Conservation (phyloP, 2,329 filamentous ascomycete genomes). For the Aspergillus ustus region DNA sequence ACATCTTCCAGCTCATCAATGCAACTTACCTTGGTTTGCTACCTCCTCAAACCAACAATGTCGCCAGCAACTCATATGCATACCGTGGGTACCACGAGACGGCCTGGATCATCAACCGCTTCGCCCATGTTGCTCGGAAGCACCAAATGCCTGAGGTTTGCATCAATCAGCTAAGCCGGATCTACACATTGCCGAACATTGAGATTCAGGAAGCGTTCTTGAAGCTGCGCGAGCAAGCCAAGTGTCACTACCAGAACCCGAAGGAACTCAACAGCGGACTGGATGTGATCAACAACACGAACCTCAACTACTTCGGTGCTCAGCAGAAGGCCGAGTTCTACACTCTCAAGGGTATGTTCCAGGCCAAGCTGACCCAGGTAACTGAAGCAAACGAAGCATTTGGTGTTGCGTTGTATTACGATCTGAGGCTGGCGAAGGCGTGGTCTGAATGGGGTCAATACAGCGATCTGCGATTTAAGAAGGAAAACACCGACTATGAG, state of each 20-base stretch:
- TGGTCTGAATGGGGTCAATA: slow-evolving; percentile 99
- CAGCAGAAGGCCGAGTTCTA: slow-evolving; percentile 99
- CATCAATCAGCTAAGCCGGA: slow-evolving; percentile 93
- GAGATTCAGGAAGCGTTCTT: slow-evolving; percentile 99
- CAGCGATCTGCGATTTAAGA: slow-evolving; percentile 95
- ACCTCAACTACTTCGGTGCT: slow-evolving; percentile 95
- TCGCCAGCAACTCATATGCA: slow-evolving; percentile 89
- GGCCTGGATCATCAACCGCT: slow-evolving; percentile 99
- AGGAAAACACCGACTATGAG: slow-evolving; percentile 78
- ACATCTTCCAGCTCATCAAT: slow-evolving; percentile 98
- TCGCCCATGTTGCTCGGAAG: slow-evolving; percentile 96
- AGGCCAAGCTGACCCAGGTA: slow-evolving; percentile 89
- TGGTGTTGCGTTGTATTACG: slow-evolving; percentile 92
- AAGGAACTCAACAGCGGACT: slow-evolving; percentile 89
- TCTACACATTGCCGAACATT: slow-evolving; percentile 98
- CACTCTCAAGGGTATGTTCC: slow-evolving; percentile 98
- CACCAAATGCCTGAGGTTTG: slow-evolving; percentile 96
- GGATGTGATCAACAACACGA: slow-evolving; percentile 99
- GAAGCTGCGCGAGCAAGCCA: slow-evolving; percentile 97
- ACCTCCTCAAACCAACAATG: slow-evolving; percentile 77
- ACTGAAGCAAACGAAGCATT: slow-evolving; percentile 93
- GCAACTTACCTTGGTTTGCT: slow-evolving; percentile 85
- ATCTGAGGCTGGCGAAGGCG: slow-evolving; percentile 92
- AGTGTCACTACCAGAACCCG: slow-evolving; percentile 96
- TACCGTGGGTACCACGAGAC: slow-evolving; percentile 98